Percentiles rank a stretch among this genome's conserved stretches.
Evolutionary conservation across 1,284 basidiomycete species (phyloP).

Genomic region (Puccinia triticina): DNA sequence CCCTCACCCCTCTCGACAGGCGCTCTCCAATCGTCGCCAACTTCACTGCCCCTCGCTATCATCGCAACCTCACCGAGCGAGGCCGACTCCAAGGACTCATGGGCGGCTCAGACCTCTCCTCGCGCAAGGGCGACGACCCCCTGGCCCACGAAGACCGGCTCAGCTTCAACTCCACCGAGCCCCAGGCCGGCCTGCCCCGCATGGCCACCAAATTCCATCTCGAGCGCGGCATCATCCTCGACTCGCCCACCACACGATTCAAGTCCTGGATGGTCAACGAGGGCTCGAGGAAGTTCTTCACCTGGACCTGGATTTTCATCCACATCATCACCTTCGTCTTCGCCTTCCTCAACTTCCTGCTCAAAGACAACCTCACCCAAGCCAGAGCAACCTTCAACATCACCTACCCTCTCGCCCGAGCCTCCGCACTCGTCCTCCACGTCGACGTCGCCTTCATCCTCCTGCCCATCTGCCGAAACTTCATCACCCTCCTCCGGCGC

Average conservation of each 20-base stretch:
- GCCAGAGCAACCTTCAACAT: constrained; percentile 52
- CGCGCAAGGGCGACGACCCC: not conserved
- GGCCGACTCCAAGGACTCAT: constrained; percentile 17
- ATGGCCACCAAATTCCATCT: constrained; percentile 35
- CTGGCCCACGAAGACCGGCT: not conserved
- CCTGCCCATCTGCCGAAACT: constrained; percentile 85
- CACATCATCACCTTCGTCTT: constrained; percentile 2
- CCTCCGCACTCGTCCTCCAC: constrained; percentile 80
- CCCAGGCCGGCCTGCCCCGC: not conserved
- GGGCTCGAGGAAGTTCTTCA: constrained; percentile 59
- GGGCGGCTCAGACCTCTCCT: constrained; percentile 22
- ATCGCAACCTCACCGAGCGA: constrained; percentile 18
- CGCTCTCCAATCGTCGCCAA: constrained; percentile 10
- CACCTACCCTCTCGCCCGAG: constrained; percentile 70
- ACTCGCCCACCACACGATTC: constrained; percentile 58
- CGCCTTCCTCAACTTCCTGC: not conserved
- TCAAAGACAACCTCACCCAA: constrained; percentile 55
- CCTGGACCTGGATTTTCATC: constrained; percentile 33
- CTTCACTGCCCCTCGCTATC: not conserved
- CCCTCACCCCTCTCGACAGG: not conserved
- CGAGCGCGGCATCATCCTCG: constrained; percentile 27
- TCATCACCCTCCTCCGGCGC: constrained; percentile 78
- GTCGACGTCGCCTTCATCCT: constrained; percentile 86
- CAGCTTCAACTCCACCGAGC: constrained; percentile 7
- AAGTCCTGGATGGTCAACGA: constrained; percentile 88